phyloP scores from a whole-genome alignment of 257 asterid species.

The Capsicum baccatum region DNA sequence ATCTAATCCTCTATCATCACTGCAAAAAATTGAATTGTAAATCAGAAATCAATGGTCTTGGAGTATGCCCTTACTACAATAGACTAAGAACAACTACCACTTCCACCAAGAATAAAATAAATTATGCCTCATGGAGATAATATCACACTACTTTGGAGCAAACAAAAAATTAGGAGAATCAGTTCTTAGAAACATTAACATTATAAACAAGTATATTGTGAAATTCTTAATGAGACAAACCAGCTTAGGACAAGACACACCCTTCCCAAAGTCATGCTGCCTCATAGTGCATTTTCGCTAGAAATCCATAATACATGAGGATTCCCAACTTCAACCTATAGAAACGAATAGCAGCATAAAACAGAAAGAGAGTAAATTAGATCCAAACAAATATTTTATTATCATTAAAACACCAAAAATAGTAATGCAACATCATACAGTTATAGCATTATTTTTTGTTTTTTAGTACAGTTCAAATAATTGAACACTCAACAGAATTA shows the following conservation, averaged over 20 bases:
- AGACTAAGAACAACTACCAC: conserved; percentile 45
- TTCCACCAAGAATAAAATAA: conserved; percentile 94
- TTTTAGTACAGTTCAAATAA: no score
- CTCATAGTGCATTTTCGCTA: no score
- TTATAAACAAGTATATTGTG: conserved; percentile 84
- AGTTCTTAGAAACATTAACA: conserved; percentile 46
- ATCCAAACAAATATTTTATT: not conserved
- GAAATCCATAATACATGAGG: conserved; percentile 64
- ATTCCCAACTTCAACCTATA: conserved; percentile 91
- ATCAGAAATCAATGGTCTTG: not conserved
- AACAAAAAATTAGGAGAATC: conserved; percentile 85
- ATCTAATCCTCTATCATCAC: conserved; percentile 74
- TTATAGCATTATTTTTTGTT: no score
- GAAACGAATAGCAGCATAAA: conserved; percentile 24
- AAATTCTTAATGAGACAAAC: conserved; percentile 83
- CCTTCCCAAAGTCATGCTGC: no score
- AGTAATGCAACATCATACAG: no score
- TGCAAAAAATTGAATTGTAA: conserved; percentile 46
- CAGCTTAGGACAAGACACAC: conserved; percentile 39
- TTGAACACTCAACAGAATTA: no score
- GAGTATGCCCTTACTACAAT: not conserved
- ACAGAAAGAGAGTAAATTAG: not conserved
- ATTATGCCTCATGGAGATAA: conserved; percentile 66
- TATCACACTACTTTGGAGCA: conserved; percentile 70
- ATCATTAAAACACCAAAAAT: no score